phyloP scores from a whole-genome alignment of 208 protist species.

The Trypanosoma platydactyli region DNA sequence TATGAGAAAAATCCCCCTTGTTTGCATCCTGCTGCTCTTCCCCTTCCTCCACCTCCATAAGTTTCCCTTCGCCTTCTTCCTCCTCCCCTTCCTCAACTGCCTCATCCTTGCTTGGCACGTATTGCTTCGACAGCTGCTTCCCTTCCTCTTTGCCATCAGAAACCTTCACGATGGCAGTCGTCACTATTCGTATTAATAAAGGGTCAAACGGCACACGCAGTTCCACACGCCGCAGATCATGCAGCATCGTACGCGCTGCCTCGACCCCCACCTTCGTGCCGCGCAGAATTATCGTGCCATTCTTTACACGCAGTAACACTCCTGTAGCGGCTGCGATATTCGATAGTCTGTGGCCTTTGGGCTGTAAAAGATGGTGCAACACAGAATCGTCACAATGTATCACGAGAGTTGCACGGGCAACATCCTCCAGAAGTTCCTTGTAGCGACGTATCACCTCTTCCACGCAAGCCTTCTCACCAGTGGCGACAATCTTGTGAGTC shows the following conservation, averaged over 20 bases:
- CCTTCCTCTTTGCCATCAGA: not conserved
- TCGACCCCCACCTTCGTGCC: constrained; percentile 35
- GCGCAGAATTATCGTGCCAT: constrained; percentile 32
- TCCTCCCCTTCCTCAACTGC: not conserved
- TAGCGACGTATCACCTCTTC: constrained; percentile 36
- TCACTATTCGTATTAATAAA: constrained; percentile 32
- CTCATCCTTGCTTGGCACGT: constrained; percentile 1
- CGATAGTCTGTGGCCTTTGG: constrained; percentile 34
- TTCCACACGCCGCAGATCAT: constrained; percentile 37
- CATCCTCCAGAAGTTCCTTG: constrained; percentile 32
- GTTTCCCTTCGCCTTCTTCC: not conserved
- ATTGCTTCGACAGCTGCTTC: not conserved
- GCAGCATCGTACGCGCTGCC: constrained; percentile 27
- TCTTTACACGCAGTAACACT: constrained; percentile 33
- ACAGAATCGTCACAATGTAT: constrained; percentile 38
- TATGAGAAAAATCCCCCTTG: no score
- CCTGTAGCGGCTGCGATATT: constrained; percentile 41
- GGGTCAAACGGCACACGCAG: constrained; percentile 30
- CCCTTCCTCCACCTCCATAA: not conserved
- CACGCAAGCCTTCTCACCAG: constrained; percentile 29
- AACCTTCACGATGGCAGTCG: constrained; percentile 30
- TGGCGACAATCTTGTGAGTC: constrained; percentile 25
- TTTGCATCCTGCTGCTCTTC: constrained; percentile 3
- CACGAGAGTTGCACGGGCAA: constrained; percentile 17
- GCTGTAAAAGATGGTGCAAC: constrained; percentile 33